Base-by-base conservation (phyloP, 345 rosid genomes). In the Salix udensis region DNA sequence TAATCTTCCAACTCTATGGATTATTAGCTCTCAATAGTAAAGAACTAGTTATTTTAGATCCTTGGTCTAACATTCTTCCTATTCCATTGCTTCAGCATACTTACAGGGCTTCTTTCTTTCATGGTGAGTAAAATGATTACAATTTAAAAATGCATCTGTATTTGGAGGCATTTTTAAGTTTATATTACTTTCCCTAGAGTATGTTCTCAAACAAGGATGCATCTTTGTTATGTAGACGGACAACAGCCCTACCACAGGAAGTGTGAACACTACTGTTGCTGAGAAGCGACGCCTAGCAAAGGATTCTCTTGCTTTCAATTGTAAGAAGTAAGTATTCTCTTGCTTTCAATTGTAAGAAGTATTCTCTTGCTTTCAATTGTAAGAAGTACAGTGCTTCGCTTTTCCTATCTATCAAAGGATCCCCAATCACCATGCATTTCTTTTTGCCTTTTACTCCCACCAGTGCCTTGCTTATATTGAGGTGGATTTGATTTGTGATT, bases 101-200 rank as follows among this genome's bases (percentile, higher is more conserved):
- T 96, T 16, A 94, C 98, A 2, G 99, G 99, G 44, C 99, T 96
- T 77, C 97, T 96, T 78, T 96, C 99, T 24, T 96, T 96, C 77
- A 96, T 96, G 99, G 99, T 96, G 79, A 88, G 96, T 31, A 31
- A 31, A 31, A 31, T 31, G 34, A 5, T 0, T 31, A 31, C 34
- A 31, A 4, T 31, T 31, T 31, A 31, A 31, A 31, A 31, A 31
- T 31, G 34, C 34, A 31, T 31, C 34, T 31, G 8, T 52, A 52
- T 16, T 44, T 2, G 31, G 40, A 67, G 71, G 30, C 44, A 48
- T 12, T 68, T 31, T 26, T 21, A 77, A 53, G 70, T 48, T 77
- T 77, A 5, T 44, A 67, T 67, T 6, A 24, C 69, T 77, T 58
- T 48, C 21, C 8, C 55, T 23, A 7, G 37, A 68, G 36, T 67